These are phyloP conservation scores for Lipomyces oligophaga DNA, from an alignment of 805 yeast genomes.

Conservation along the genomic window DNA sequence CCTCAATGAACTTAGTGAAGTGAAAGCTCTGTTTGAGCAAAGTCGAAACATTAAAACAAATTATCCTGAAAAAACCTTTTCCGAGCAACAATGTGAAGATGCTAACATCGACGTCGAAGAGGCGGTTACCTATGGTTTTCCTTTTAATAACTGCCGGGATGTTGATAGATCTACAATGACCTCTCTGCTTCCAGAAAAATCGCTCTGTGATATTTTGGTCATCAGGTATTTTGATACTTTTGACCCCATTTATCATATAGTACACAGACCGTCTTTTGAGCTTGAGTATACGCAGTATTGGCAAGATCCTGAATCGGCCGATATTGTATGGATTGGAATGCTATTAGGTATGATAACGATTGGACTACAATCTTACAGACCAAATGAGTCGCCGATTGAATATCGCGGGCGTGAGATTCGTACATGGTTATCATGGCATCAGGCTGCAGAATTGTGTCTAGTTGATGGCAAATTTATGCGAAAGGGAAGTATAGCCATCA, in stretches of 20 bases:
- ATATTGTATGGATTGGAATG: slow-evolving; percentile 35
- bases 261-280: slow-evolving; percentile 35
- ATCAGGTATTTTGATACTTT: slow-evolving; percentile 33
- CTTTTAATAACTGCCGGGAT: slow-evolving; percentile 15
- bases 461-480: slow-evolving; percentile 34
- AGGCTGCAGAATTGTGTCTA: slow-evolving; percentile 34
- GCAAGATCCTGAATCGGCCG: slow-evolving; percentile 32
- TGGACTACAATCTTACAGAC: slow-evolving; percentile 32
- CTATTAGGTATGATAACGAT: slow-evolving; percentile 34
- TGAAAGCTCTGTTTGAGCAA: slow-evolving; percentile 22
- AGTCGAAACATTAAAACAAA: slow-evolving; percentile 8
- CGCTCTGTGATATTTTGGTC: slow-evolving; percentile 31
- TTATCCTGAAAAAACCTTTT: background rate
- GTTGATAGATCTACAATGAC: slow-evolving; percentile 30
- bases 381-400: slow-evolving; percentile 29
- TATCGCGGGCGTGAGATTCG: slow-evolving; percentile 26
- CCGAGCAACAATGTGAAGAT: background rate
- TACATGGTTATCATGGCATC: slow-evolving; percentile 32
- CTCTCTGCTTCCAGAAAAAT: slow-evolving; percentile 30
- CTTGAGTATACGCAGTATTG: slow-evolving; percentile 33
- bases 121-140: slow-evolving; percentile 7
- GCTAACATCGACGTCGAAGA: background rate
- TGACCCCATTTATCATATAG: slow-evolving; percentile 32
- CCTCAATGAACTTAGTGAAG: slow-evolving; percentile 32
- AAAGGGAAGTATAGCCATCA: slow-evolving; percentile 34